These are phyloP conservation scores for Aspergillus intermedius DNA, from an alignment of 2,329 filamentous ascomycete genomes.

Conservation along the genomic window DNA sequence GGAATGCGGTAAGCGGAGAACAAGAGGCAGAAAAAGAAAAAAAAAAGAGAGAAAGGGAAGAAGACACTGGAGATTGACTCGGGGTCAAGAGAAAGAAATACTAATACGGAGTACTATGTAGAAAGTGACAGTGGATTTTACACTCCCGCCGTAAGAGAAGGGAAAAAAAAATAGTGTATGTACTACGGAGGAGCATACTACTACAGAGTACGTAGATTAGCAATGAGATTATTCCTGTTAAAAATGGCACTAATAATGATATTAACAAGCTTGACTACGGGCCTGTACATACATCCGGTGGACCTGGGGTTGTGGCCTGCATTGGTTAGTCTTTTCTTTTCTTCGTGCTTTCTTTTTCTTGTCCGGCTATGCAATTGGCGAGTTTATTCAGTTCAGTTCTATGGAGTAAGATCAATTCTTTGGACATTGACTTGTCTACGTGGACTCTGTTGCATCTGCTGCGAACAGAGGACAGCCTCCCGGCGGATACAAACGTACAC, in stretches of 20 bases:
- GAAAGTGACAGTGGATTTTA: conserved; percentile 9
- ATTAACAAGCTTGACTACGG: background rate
- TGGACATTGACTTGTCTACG: too few relatives aligned
- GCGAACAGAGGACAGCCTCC: too few relatives aligned
- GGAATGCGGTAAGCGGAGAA: background rate
- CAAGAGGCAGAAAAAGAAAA: conserved; percentile 4
- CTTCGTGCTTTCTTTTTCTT: background rate
- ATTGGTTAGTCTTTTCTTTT: background rate
- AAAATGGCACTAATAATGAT: background rate
- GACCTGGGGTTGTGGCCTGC: too few relatives aligned
- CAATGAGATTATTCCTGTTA: background rate
- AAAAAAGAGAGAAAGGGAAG: conserved; percentile 2
- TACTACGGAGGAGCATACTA: background rate
- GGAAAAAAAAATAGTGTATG: background rate
- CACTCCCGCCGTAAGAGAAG: conserved; percentile 15
- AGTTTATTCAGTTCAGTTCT: too few relatives aligned
- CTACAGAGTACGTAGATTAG: background rate
- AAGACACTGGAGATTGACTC: background rate
- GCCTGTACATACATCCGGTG: background rate
- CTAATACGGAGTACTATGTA: background rate
- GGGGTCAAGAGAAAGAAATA: conserved; percentile 2
- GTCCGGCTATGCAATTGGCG: background rate
- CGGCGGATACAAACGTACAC: too few relatives aligned
- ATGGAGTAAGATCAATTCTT: too few relatives aligned
- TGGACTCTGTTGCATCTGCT: too few relatives aligned